Evolutionary conservation across 2,329 filamentous ascomycete species (phyloP), one percentile per base, ranked within the genome.

Genomic region (Ascosphaera acerosa): DNA sequence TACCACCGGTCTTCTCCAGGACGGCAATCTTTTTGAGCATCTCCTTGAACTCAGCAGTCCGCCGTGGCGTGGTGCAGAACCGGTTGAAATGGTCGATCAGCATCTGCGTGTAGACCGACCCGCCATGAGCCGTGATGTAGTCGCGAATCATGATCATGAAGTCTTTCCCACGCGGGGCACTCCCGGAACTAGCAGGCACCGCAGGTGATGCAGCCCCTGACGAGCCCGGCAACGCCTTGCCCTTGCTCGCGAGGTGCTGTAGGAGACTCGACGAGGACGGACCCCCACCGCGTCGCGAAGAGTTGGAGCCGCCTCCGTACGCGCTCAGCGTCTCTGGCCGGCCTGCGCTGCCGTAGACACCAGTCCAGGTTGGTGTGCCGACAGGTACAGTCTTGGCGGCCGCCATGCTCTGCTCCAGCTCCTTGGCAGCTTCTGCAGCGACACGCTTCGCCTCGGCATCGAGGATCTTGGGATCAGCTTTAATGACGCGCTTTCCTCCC

Each of bases 311-410:
- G n/a, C 46, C 47, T 16, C 30, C 27, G 16, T 34, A 36, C 14
- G 32, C 15, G 25, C 34, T 33, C 6, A 27, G 23, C 7, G 9
- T 35, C 16, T 67, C 63, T 1, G 76, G 75, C 20, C 76, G 62
- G 1, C 82, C 84, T 3, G 70, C 70, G 31, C 73, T 64, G 6
- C 84, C 84, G 29, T 76, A 69, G 41, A 76, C 68, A 2, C 87
- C 84, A 0, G 84, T 94, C 84, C 84, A 94, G 1, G 84, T 92
- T 6, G 87, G 77, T 0, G 76, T 80, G 5, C 84, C 84, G 18
- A 80, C 71, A 0, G 77, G 77, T 1, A 84, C 59, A 6, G 59
- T 62, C 7, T 69, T 63, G 2, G 82, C 80, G 18, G 72, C 62
- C 44, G 82, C 67, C 26, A 67, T 70, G 6, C 80, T 71, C 35